Percentiles rank a stretch among this genome's conserved stretches.
Conservation (phyloP, 495 filamentous ascomycete genomes). For the Hyphodiscus hymeniophilus region DNA sequence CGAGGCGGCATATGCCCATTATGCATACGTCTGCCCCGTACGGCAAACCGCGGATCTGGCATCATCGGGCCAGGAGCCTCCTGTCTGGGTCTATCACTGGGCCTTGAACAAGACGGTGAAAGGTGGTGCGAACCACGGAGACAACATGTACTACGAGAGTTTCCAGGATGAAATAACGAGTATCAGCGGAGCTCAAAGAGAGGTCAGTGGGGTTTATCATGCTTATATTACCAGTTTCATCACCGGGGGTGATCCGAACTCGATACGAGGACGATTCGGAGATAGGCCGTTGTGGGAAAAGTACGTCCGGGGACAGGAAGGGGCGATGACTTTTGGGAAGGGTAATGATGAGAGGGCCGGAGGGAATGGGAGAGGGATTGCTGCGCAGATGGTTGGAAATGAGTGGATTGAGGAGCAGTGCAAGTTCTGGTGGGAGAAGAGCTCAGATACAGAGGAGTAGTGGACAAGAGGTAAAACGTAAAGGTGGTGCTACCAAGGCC, state of each 20-base stretch:
- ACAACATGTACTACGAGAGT: slow-evolving; percentile 49
- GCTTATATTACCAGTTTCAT: slow-evolving; percentile 49
- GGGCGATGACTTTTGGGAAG: slow-evolving; percentile 49
- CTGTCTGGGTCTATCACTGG: slow-evolving; percentile 51
- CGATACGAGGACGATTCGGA: slow-evolving; percentile 12
- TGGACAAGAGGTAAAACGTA: too few relatives aligned
- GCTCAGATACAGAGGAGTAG: slow-evolving; percentile 3
- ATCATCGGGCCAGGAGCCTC: slow-evolving; percentile 26
- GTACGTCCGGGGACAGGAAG: not conserved
- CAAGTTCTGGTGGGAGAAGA: slow-evolving; percentile 16
- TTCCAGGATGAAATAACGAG: slow-evolving; percentile 37
- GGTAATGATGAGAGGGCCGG: slow-evolving; percentile 54
- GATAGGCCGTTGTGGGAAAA: slow-evolving; percentile 8
- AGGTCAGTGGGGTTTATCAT: slow-evolving; percentile 43
- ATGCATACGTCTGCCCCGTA: slow-evolving; percentile 58
- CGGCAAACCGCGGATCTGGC: slow-evolving; percentile 49
- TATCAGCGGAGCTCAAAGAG: slow-evolving; percentile 35
- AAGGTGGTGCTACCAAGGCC: too few relatives aligned
- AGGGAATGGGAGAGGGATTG: slow-evolving; percentile 13
- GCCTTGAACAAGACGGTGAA: slow-evolving; percentile 39
- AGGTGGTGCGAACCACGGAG: slow-evolving; percentile 51
- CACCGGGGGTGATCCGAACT: slow-evolving; percentile 40
- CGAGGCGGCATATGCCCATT: slow-evolving; percentile 55
- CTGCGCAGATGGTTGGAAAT: slow-evolving; percentile 8
- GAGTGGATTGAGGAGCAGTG: slow-evolving; percentile 11